Evolutionary conservation across 2,329 filamentous ascomycete species (phyloP), one percentile per base, ranked within the genome.

Genomic region (Alternaria alternata): DNA sequence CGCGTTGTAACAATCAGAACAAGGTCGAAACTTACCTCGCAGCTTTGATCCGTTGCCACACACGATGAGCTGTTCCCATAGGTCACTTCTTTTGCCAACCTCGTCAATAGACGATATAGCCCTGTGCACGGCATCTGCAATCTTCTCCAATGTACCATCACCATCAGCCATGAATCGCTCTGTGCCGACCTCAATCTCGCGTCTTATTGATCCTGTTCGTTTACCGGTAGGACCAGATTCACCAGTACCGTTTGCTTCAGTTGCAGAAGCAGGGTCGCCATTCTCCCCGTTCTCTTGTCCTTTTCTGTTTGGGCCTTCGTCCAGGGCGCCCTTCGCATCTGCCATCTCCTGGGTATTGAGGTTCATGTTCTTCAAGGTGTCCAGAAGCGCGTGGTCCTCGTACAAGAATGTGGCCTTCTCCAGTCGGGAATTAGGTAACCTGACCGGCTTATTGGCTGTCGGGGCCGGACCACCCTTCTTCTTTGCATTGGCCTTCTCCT

Each of bases 41-140:
- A 90, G 81, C 71, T 83, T 87, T 61, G 86, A 89, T 58, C 95
- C 95, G 73, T 96, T 97, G 68, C 95, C 95, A 53, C 97, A 91
- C 56, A 99, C 91, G 67, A 97, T 90, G 53, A 99, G 80, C 62
- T 91, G 92, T 71, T 98, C 94, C 95, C 95, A 99, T 65, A 96
- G 90, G 36, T 91, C 86, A 36, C 91, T 89, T 44, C 95, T 89
- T 83, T 93, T 94, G 71, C 91, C 90, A 66, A 93, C 88, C 64
- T 97, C 93, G 46, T 92, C 89, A 24, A 97, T 92, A 36, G 89
- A 88, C 68, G 94, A 89, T 53, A 98, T 88, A 1, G 92, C 89
- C 59, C 90, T 88, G 79, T 97, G 93, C 66, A 98, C 90, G 39
- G 92, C 88, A 55, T 90, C 89, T 24, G 92, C 92, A 64, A 99